Conservation (phyloP, 352 stramenopile genomes). For the Globisporangium camurandrum region DNA sequence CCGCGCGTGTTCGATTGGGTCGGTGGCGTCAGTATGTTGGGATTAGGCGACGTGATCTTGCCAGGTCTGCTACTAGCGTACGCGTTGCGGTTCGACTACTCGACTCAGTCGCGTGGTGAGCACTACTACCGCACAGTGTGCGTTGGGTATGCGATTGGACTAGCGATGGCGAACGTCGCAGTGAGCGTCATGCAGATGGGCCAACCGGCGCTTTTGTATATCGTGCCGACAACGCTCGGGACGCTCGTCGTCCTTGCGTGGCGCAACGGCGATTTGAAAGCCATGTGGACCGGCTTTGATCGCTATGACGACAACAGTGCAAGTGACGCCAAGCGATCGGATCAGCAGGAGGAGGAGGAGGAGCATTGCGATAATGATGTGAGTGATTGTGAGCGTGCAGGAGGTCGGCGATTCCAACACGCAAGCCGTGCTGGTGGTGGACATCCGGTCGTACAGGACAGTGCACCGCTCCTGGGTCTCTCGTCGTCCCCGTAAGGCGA, state of each 20-base stretch:
- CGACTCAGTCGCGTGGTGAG: slow-evolving; percentile 18
- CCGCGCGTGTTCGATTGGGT: slow-evolving; percentile 89
- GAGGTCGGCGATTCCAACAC: too few species aligned
- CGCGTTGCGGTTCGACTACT: slow-evolving; percentile 88
- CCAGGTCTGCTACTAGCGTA: slow-evolving; percentile 93
- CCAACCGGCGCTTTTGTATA: slow-evolving; percentile 94
- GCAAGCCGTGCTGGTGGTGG: slow-evolving; percentile 4
- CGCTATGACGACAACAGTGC: slow-evolving; percentile 11
- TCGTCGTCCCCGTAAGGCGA: slow-evolving; percentile 20
- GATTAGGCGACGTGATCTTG: slow-evolving; percentile 95
- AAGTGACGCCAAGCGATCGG: background rate
- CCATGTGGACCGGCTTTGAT: slow-evolving; percentile 41
- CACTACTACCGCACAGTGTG: slow-evolving; percentile 87
- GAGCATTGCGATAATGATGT: slow-evolving; percentile 15
- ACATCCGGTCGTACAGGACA: slow-evolving; percentile 15
- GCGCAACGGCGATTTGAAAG: slow-evolving; percentile 66
- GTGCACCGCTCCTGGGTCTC: slow-evolving; percentile 24
- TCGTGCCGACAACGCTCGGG: slow-evolving; percentile 90
- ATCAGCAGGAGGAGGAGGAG: slow-evolving; percentile 15
- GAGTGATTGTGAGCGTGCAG: too few species aligned
- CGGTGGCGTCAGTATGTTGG: slow-evolving; percentile 89
- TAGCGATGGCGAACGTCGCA: slow-evolving; percentile 91
- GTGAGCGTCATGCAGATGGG: slow-evolving; percentile 91
- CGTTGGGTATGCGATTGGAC: slow-evolving; percentile 89
- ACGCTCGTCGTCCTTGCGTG: slow-evolving; percentile 57